Base-by-base conservation (phyloP, 1,284 basidiomycete genomes). In the Cryptococcus floricola region DNA sequence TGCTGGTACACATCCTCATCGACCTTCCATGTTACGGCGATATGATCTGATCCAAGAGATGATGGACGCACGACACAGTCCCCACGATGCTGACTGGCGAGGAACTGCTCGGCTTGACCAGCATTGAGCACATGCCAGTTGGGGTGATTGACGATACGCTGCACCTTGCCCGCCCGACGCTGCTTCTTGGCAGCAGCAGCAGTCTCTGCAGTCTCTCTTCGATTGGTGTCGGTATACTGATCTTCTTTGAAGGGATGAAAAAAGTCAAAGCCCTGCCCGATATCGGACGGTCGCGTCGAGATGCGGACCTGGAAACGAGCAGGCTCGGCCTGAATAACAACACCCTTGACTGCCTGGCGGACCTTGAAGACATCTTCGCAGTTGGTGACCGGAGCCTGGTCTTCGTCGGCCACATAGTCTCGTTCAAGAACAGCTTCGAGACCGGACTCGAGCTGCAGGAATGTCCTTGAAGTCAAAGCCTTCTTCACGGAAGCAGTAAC, bases 1-100 rank as follows among this genome's bases (percentile, higher is more conserved):
- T 99, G 97, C 74, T 98, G 96, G 78, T 90, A 98, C 19, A 99
- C 81, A 60, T 88, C 90, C 58, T 97, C 90, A 65, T 96, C 95
- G 10, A 99, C 94, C 78, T 98, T 98, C 96, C 96, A 99, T 0
- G 96, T 99, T 13, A 98, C 89, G 38, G 96, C 96, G 39, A 99
- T 81, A 77, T 98, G 96, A 70, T 97, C 86, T 41, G 83, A 79
- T 6, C 95, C 95, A 75, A 95, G 94, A 3, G 94, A 98, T 34
- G 92, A 96, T 0, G 96, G 96, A 46, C 96, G 83, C 63, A 99
- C 91, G 37, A 99, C 90, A 47, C 93, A 92, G 73, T 97, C 93
- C 13, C 94, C 96, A 31, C 91, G 85, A 66, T 93, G 91, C 76
- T 92, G 88, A 62, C 87, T 87, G 56, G 92, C 89, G 53, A 99